phyloP scores from a whole-genome alignment of 78 protist species.

The Dictyostelium capitatum region DNA sequence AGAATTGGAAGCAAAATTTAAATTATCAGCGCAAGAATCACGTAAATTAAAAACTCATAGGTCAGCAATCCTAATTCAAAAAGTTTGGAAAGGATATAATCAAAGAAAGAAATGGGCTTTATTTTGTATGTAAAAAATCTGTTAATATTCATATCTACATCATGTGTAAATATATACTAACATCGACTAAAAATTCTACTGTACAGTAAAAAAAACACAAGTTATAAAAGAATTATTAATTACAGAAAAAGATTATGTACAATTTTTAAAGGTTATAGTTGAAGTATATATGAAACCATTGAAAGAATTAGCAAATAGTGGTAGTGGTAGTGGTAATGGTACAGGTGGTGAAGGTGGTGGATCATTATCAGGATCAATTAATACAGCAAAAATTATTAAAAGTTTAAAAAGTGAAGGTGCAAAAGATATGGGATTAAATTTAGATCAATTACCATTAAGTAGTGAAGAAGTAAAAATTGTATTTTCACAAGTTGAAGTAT shows the following conservation, averaged over 20 bases:
- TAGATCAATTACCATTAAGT: conserved; percentile 46
- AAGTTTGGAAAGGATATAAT: conserved; percentile 56
- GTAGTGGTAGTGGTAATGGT: not conserved
- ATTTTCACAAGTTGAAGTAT: conserved; percentile 62
- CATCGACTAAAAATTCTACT: not conserved
- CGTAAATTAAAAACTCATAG: conserved; percentile 12
- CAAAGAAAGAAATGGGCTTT: conserved; percentile 49
- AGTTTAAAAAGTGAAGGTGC: not conserved
- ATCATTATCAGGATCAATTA: not conserved
- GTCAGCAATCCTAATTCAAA: conserved; percentile 49
- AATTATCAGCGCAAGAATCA: not conserved
- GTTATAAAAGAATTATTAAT: conserved; percentile 48
- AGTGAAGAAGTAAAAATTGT: conserved; percentile 49
- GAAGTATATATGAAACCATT: conserved; percentile 30
- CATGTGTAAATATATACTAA: not conserved
- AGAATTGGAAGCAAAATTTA: conserved; percentile 28
- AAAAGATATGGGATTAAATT: conserved; percentile 5
- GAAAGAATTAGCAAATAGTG: not conserved
- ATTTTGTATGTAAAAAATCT: conserved; percentile 26
- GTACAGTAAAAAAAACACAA: conserved; percentile 34
- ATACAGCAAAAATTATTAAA: not conserved
- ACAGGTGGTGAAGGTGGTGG: not conserved
- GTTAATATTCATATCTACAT: not conserved
- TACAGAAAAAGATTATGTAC: conserved; percentile 58
- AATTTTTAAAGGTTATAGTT: conserved; percentile 33